Evolutionary conservation across 2,329 filamentous ascomycete genomes (phyloP), one percentile per base, ranked within the genome.

Genomic region (Eurotiales sp.): DNA sequence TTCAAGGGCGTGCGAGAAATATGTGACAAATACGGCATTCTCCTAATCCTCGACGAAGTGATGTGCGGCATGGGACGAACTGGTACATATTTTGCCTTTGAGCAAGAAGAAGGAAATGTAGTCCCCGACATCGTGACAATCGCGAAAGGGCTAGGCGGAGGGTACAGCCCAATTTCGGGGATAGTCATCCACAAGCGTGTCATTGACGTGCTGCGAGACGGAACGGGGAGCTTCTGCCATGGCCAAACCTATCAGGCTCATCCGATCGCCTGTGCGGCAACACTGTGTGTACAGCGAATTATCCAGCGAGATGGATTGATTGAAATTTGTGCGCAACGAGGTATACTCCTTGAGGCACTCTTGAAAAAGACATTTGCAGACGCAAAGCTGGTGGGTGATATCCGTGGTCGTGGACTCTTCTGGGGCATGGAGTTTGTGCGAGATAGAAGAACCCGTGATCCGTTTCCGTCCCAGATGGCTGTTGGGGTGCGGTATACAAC

Each of bases 21-120:
- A 0, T 91, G 87, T 65, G 77, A 84, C 48, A 79, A 78, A 51
- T 76, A 90, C 60, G 86, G 83, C 0, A 80, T 83, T 0, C 75
- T 91, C 0, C 71, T 91, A 8, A 83, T 90, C 23, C 70, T 92
- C 0, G 89, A 93, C 61, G 88, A 92, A 63, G 77, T 90, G 37
- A 88, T 90, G 85, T 78, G 75, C 56, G 81, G 82, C 2, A 92
- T 0, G 89, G 5, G 74, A 78, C 2, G 70, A 83, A 6, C 80
- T 79, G 81, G 80, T 1, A 77, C 76, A 1, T 62, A 81, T 4
- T 80, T 83, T 57, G 81, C 78, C 6, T 84, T 79, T 78, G 73
- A 83, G 56, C 73, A 81, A 43, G 76, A 82, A 50, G 74, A 81
- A 43, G 76, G 82, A 50, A 74, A 64, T 15, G 72, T 83, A 2